A percentile compares a stretch with the other conserved stretches of the same genome.
These are phyloP conservation scores for Bruguiera hainesii DNA, from an alignment of 441 rosid species.

Conservation along the genomic window DNA sequence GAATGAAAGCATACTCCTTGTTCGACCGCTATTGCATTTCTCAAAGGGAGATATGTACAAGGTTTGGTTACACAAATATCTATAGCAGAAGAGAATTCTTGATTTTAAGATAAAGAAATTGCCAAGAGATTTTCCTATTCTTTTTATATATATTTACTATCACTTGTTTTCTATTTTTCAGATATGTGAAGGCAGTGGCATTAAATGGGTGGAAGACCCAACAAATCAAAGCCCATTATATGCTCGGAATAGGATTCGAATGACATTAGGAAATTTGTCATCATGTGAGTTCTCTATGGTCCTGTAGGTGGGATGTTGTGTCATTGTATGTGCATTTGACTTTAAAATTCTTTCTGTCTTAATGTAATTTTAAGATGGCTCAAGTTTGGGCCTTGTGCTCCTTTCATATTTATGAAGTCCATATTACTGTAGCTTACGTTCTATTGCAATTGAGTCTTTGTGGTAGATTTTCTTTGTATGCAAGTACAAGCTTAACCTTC, in stretches of 20 bases:
- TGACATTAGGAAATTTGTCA: slow-evolving; percentile 51
- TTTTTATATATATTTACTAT: slow-evolving; percentile 11
- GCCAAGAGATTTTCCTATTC: not conserved
- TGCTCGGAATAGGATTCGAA: slow-evolving; percentile 86
- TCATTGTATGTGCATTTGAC: not conserved
- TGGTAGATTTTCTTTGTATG: not conserved
- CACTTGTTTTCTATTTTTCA: slow-evolving; percentile 23
- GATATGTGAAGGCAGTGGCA: slow-evolving; percentile 59
- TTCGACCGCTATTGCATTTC: slow-evolving; percentile 76
- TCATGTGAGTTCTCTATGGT: slow-evolving; percentile 50
- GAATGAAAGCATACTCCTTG: slow-evolving; percentile 57
- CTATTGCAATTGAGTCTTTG: slow-evolving; percentile 2
- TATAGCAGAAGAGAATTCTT: slow-evolving; percentile 8
- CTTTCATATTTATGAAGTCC: not conserved
- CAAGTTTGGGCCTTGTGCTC: not conserved
- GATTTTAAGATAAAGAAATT: not conserved
- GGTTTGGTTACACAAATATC: slow-evolving; percentile 35
- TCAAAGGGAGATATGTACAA: slow-evolving; percentile 79
- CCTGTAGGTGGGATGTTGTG: not conserved
- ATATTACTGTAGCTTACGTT: not conserved
- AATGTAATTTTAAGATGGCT: not conserved
- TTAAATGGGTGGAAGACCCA: slow-evolving; percentile 91
- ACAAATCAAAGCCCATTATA: slow-evolving; percentile 64
- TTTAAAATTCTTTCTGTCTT: not conserved
- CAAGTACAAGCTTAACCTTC: slow-evolving; percentile 14